phyloP scores from a whole-genome alignment of 140 eudicot genomes.

The Flaveria floridana region DNA sequence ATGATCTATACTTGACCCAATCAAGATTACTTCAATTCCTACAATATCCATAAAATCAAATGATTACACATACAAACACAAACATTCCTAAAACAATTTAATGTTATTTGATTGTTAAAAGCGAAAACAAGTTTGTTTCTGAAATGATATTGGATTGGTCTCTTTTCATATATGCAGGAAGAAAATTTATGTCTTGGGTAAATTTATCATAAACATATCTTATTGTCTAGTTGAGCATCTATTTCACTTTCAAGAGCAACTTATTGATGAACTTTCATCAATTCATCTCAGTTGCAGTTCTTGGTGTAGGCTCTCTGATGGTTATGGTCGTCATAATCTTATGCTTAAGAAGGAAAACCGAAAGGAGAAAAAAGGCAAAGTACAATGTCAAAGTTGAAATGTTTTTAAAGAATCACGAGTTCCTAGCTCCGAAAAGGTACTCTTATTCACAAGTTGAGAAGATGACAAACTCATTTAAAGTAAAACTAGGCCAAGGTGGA shows the following conservation, averaged over 20 bases:
- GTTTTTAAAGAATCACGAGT: constrained; percentile 25
- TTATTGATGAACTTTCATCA: neutral
- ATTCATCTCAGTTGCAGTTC: neutral
- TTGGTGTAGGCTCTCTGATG: neutral
- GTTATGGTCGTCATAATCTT: neutral
- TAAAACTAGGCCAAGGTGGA: constrained; percentile 27
- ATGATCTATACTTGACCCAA: too few species aligned
- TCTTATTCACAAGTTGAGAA: constrained; percentile 31
- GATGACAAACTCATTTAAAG: constrained; percentile 38
- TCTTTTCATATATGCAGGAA: neutral
- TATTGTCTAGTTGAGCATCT: neutral
- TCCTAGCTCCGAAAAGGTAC: constrained; percentile 30
- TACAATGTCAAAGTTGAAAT: neutral
- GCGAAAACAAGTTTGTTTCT: neutral
- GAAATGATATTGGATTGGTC: neutral
- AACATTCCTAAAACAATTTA: too few species aligned
- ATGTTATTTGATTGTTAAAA: too few species aligned
- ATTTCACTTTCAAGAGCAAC: neutral
- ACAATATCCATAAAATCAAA: too few species aligned
- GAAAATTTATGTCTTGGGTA: neutral
- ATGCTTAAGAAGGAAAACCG: neutral
- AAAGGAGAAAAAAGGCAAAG: neutral
- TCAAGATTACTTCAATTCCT: too few species aligned
- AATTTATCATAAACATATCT: neutral
- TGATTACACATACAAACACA: too few species aligned